Base-by-base conservation (phyloP, 2,329 filamentous ascomycete genomes). In the Ascochyta viciae-villosae region DNA sequence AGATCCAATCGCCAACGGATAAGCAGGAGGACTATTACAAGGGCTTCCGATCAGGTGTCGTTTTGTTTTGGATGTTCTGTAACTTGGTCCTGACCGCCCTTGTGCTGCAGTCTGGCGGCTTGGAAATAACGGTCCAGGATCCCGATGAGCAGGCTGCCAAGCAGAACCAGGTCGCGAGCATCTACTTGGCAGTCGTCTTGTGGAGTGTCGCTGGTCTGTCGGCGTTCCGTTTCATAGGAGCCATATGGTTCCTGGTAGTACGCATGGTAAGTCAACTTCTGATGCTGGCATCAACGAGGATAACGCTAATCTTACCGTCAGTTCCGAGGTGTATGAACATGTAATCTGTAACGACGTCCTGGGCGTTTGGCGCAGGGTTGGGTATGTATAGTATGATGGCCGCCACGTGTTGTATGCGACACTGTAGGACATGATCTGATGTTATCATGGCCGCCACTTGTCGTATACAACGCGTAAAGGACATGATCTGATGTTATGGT, bases 21-120 rank as follows among this genome's bases (percentile, higher is more conserved):
- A 91, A 90, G 71, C 94, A 99, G 76, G 92, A 97, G 81, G 95
- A 99, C 75, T 99, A 98, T 79, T 99, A 99, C 84, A 92, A 93
- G 69, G 95, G 93, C 63, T 96, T 99, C 75, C 87, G 95, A 60
- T 96, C 91, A 19, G 87, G 91, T 26, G 93, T 97, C 64, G 95
- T 99, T 27, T 81, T 98, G 46, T 87, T 90, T 63, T 99, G 95
- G 95, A 96, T 99, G 84, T 91, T 98, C 68, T 92, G 88, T 72
- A 99, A 99, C 77, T 90, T 99, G 74, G 92, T 87, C 0, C 86
- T 99, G 6, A 87, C 87, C 0, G 94, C 94, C 0, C 83, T 96
- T 2, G 94, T 99, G 7, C 81, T 99, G 63, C 93, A 90, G 71
- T 88, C 91, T 1, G 94, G 90, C 23, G 94, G 95, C 2, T 76